Percentiles rank a stretch among this genome's conserved stretches.
Conservation (phyloP, 306 rosid species). For the Erythrophleum fordii region DNA sequence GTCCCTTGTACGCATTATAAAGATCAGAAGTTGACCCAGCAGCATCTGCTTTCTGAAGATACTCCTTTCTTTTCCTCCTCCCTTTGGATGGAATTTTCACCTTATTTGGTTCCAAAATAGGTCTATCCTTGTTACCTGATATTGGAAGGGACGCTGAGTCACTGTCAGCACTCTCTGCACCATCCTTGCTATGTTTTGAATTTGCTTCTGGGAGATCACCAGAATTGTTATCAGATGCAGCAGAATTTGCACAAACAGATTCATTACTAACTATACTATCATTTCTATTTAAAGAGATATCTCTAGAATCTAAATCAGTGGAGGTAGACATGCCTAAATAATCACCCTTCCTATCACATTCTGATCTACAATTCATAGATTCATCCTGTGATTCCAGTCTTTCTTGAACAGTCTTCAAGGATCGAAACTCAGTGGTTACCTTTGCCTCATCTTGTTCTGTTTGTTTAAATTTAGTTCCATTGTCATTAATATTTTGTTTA, state of each 20-base stretch:
- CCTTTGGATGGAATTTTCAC: constrained; percentile 50
- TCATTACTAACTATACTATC: constrained; percentile 43
- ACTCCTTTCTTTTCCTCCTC: constrained; percentile 67
- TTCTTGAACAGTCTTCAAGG: constrained; percentile 41
- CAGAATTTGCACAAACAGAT: constrained; percentile 40
- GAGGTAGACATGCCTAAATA: constrained; percentile 34
- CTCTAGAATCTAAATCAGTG: constrained; percentile 39
- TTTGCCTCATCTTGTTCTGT: constrained; percentile 42
- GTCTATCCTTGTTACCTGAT: constrained; percentile 59
- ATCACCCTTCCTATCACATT: constrained; percentile 39
- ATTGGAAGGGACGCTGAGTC: constrained; percentile 42
- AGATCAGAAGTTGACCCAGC: constrained; percentile 93
- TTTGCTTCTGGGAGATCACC: constrained; percentile 47
- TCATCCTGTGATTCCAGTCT: constrained; percentile 34
- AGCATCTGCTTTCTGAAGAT: constrained; percentile 91
- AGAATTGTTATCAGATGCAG: constrained; percentile 46
- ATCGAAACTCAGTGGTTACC: constrained; percentile 30
- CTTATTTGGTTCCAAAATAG: constrained; percentile 57
- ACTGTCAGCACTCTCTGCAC: constrained; percentile 47
- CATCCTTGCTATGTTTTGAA: constrained; percentile 48
- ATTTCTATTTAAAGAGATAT: constrained; percentile 45
- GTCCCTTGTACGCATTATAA: constrained; percentile 92
- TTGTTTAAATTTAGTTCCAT: constrained; percentile 42
- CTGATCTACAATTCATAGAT: constrained; percentile 44
- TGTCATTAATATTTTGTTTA: constrained; percentile 31